phyloP scores from a whole-genome alignment of 1,139 yeast genomes.

The Chernovozyma sophiae-reginae region DNA sequence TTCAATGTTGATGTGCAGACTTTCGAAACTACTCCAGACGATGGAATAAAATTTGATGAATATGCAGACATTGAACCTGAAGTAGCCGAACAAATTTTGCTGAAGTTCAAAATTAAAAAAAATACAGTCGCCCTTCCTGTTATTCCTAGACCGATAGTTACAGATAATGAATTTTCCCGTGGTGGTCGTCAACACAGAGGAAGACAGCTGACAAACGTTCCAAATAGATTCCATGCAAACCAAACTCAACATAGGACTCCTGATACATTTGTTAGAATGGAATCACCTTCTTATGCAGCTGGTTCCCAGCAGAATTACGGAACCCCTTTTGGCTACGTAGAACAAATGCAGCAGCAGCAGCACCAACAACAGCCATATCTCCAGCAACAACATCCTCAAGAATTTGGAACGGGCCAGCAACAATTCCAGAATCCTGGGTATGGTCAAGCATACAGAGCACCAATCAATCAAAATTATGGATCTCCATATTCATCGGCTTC shows the following conservation, averaged over 20 bases:
- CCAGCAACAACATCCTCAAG: neutral
- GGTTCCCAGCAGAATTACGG: neutral
- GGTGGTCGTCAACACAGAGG: neutral
- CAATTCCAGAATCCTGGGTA: neutral
- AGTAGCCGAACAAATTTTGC: conserved; percentile 53
- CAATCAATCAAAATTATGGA: neutral
- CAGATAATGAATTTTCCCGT: neutral
- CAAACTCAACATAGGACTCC: neutral
- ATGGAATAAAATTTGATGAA: conserved; percentile 79
- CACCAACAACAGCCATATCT: neutral
- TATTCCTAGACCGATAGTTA: conserved; percentile 11
- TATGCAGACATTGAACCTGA: conserved; percentile 64
- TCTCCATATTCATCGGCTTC: neutral
- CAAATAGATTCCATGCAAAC: neutral
- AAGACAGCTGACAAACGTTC: neutral
- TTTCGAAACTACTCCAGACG: conserved; percentile 63
- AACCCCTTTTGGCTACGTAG: neutral
- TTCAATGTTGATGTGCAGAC: conserved; percentile 65
- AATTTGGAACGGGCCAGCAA: neutral
- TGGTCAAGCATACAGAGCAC: neutral
- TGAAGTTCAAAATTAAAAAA: conserved; percentile 25
- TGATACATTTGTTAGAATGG: neutral
- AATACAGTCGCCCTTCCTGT: conserved; percentile 3
- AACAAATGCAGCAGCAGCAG: neutral
- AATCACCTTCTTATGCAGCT: neutral